Percentiles rank a stretch among this genome's conserved stretches.
Evolutionary conservation across 805 yeast species (phyloP).

Genomic region (Pichia rugopelliculosa): DNA sequence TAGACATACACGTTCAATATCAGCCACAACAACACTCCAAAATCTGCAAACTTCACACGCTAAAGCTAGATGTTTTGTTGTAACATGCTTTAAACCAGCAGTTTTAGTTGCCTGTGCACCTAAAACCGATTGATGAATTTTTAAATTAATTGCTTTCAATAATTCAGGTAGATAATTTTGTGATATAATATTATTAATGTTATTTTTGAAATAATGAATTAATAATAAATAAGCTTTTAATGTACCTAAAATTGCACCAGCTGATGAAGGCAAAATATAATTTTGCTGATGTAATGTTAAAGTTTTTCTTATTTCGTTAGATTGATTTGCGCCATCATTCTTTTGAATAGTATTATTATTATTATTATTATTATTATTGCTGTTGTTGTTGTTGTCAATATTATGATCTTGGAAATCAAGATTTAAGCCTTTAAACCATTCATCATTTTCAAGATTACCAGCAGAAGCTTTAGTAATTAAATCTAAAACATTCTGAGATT

Average conservation of each 20-base stretch:
- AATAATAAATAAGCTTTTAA: constrained; percentile 51
- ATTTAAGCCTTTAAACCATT: constrained; percentile 39
- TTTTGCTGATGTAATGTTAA: constrained; percentile 45
- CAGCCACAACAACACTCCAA: constrained; percentile 27
- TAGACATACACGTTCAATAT: constrained; percentile 20
- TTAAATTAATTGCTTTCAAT: constrained; percentile 45
- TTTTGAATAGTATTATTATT: neutral
- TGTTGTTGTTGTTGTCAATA: constrained; percentile 17
- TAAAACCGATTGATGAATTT: constrained; percentile 52
- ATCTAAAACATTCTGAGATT: constrained; percentile 43
- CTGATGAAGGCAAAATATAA: constrained; percentile 50
- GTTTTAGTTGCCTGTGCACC: constrained; percentile 73
- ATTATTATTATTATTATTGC: constrained; percentile 18
- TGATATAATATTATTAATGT: constrained; percentile 30
- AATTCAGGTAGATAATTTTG: constrained; percentile 28
- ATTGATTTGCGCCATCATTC: neutral
- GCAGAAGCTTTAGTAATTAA: constrained; percentile 41
- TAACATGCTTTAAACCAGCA: constrained; percentile 66
- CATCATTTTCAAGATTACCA: constrained; percentile 33
- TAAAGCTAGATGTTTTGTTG: constrained; percentile 63
- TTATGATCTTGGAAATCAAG: constrained; percentile 12
- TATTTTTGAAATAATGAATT: constrained; percentile 5
- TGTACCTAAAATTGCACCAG: constrained; percentile 31
- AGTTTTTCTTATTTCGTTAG: constrained; percentile 22
- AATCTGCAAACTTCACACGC: constrained; percentile 58